Base-by-base conservation (phyloP, 176 grass and related monocot genomes). In the Oryza nivara region DNA sequence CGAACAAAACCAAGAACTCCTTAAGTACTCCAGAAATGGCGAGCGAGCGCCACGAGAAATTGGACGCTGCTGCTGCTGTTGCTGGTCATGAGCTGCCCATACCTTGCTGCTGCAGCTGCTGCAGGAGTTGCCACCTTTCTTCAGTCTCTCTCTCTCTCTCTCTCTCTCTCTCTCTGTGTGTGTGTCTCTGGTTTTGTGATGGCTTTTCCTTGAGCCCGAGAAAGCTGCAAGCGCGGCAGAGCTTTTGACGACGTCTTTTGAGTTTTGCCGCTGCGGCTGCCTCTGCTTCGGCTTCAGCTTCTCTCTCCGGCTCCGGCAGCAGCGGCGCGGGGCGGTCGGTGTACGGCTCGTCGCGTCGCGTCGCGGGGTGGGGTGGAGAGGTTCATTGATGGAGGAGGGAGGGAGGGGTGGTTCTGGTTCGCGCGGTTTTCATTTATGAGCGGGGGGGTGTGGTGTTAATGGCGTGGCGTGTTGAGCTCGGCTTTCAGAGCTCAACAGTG, bases 171-270 rank as follows among this genome's bases (percentile, higher is more conserved):
- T 23, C 23, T 23, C 23, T 23, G 0, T 26, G 1, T 26, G 1
- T 61, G 1, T 30, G 28, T 30, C 67, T 65, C 43, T 45, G 69
- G 23, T 52, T 44, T 56, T 68, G 60, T 78, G 22, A 70, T 45
- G 77, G 65, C 66, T 85, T 80, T 89, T 72, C 83, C 80, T 48
- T 1, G 49, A 40, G 60, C 10, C 75, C 63, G 13, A 70, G 65
- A 89, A 89, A 85, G 88, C 87, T 80, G 82, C 68, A 10, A 11
- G 72, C 11, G 63, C 61, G 26, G 81, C 75, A 32, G 77, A 85
- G 65, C 88, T 85, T 89, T 89, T 52, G 87, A 85, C 70, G 81
- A 28, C 72, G 56, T 60, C 56, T 54, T 54, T 30, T 30, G 28
- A 30, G 28, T 30, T 23, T 80, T 61, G 7, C n/a, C 5, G 11